Base-by-base conservation (phyloP, 2,329 filamentous ascomycete species). In the Colletotrichum zoysiae region DNA sequence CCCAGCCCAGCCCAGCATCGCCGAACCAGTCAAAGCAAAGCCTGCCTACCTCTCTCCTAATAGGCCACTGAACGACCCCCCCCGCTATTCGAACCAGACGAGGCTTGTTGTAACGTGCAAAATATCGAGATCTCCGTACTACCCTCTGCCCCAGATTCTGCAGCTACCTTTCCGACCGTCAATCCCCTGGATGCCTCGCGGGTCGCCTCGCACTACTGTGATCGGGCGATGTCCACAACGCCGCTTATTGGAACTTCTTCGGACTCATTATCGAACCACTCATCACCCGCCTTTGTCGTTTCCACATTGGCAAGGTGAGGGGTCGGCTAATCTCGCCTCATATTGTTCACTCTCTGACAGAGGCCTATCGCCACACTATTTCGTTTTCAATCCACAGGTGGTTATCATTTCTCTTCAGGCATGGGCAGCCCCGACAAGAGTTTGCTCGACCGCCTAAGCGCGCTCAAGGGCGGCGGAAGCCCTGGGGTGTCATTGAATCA, bases 361-460 rank as follows among this genome's bases (percentile, higher is more conserved):
- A 70, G 50, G 33, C 26, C 35, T 26, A 38, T 18, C 30, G 16
- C 8, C 23, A 57, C 23, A 12, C 18, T 6, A 14, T 42, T 30
- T 55, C 35, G 5, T 46, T 53, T 53, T 46, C 55, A 35, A 20
- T 42, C 46, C 16, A 33, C 30, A 70, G 23, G 42, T 48, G 20
- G 9, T 12, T 2, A 48, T 18, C 38, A 12, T 40, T 5, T n/a
- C 38, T n/a, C 38, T 48, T 46, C 40, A 30, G 18, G 30, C 20
- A 72, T 72, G 70, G 57, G 53, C 50, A 44, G 61, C 23, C 33
- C 61, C 40, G 87, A 89, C 74, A 83, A 81, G 71, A 84, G 84
- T 26, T 80, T 90, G 33, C 79, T 89, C 30, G 85, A 87, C 68
- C 85, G 88, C 40, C 81, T 90, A 40, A 87, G 88, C 63, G 88